phyloP scores from a whole-genome alignment of 805 yeast species.

The Candida chauliodis region DNA sequence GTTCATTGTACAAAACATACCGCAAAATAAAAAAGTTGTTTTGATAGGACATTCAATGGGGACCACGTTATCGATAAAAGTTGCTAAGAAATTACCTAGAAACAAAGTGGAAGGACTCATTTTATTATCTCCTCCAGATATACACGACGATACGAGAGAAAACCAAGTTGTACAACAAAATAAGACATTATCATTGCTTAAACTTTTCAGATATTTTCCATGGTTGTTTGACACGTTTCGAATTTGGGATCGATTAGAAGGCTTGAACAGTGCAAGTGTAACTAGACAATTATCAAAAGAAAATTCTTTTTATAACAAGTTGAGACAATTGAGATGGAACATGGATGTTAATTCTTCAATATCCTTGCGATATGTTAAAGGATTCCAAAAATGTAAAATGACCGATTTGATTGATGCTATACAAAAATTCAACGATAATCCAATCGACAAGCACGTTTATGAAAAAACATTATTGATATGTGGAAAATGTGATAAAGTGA shows the following conservation, averaged over 20 bases:
- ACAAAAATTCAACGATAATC: constrained; percentile 31
- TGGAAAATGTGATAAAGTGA: constrained; percentile 55
- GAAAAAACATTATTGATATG: constrained; percentile 54
- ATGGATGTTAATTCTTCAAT: constrained; percentile 54
- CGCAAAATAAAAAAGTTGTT: constrained; percentile 38
- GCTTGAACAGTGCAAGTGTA: constrained; percentile 60
- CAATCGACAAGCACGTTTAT: constrained; percentile 25
- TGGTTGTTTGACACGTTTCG: constrained; percentile 53
- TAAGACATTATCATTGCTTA: constrained; percentile 2
- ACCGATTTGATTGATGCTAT: constrained; percentile 44
- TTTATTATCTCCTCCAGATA: constrained; percentile 48
- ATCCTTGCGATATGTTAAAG: constrained; percentile 51
- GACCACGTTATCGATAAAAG: constrained; percentile 49
- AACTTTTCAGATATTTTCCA: constrained; percentile 37
- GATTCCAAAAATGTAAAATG: constrained; percentile 42
- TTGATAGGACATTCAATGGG: constrained; percentile 78
- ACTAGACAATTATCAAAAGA: constrained; percentile 42
- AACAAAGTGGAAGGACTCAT: constrained; percentile 45
- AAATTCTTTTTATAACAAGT: constrained; percentile 37
- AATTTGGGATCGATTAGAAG: constrained; percentile 58
- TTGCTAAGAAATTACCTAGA: constrained; percentile 34
- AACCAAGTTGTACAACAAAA: background rate
- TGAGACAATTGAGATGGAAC: constrained; percentile 68
- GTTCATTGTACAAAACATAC: constrained; percentile 36
- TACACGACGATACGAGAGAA: constrained; percentile 20